Evolutionary conservation across 2,329 filamentous ascomycete species (phyloP), one percentile per base, ranked within the genome.

Genomic region (Exophiala sp.): DNA sequence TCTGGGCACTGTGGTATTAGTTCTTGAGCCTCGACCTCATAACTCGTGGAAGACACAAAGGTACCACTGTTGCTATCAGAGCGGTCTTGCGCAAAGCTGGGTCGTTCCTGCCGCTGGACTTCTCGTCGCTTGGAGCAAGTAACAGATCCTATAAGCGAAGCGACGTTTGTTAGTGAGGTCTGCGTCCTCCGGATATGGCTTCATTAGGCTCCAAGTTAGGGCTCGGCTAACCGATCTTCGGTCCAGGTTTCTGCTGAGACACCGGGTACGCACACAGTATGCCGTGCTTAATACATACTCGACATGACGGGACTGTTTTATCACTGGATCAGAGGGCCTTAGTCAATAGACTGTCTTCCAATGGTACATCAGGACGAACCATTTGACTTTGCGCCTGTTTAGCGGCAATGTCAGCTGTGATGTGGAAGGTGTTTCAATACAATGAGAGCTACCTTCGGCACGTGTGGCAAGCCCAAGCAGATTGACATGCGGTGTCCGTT

Each of bases 341-440:
- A 18, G 16, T 18, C 16, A 18, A 18, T 18, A 43, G 41, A 24
- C n/a, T 21, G 18, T 24, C 20, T 21, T 20, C 18, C 20, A 43
- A 5, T 21, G 18, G 20, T 44, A 32, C 21, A 44, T 10, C 36
- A n/a, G 11, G 16, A 50, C 47, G 8, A 40, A 50, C 47, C 47
- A 50, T 21, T 50, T 50, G 47, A 50, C 47, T n/a, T 50, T 50
- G 21, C 47, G 47, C 16, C 47, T 50, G 12, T 32, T 12, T 50
- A 18, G 16, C 16, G 16, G 16, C 9, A 50, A 3, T n/a, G 24
- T 50, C 36, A 50, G 16, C 16, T 18, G 16, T 18, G 16, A 18
- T 18, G 16, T 18, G 16, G 16, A 18, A 18, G 16, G 16, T 18
- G 16, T 18, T 18, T 18, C 16, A 18, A 18, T 18, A 18, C 16